Percentiles rank a stretch among this genome's conserved stretches.
Conservation (phyloP, 192 early-diverging fungal genomes). For the Backusella psychrophila region DNA sequence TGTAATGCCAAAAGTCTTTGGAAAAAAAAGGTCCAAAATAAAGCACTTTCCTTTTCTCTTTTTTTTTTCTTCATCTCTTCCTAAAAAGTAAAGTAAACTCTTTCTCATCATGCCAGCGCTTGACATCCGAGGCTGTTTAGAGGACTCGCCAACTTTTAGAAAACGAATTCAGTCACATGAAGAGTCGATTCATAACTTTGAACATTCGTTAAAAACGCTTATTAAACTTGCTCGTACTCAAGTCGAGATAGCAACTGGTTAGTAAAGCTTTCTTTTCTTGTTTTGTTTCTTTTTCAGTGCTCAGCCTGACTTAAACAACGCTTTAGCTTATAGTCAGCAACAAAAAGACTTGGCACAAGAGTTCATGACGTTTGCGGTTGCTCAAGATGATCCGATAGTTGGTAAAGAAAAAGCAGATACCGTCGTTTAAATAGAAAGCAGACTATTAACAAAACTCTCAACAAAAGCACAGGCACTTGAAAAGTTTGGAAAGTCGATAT, state of each 20-base stretch:
- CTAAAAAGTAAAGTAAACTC: background rate
- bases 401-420: constrained; percentile 19
- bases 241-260: constrained; percentile 55
- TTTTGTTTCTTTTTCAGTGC: background rate
- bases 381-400: constrained; percentile 50
- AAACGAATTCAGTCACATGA: constrained; percentile 50
- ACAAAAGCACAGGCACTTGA: constrained; percentile 47
- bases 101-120: constrained; percentile 43
- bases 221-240: constrained; percentile 51
- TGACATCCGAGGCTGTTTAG: constrained; percentile 53
- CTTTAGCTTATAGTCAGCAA: constrained; percentile 46
- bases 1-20: too few relatives aligned
- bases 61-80: background rate
- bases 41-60: background rate
- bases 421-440: background rate
- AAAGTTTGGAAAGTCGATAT: constrained; percentile 51
- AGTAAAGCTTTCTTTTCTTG: background rate
- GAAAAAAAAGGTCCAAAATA: background rate
- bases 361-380: constrained; percentile 46
- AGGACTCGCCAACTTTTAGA: constrained; percentile 57
- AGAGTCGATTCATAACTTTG: constrained; percentile 50
- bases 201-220: constrained; percentile 49
- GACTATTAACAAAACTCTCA: background rate
- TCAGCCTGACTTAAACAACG: background rate
- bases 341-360: constrained; percentile 55